Evolutionary conservation across 2,329 filamentous ascomycete genomes (phyloP).

Genomic region (Penicillium concentricum): DNA sequence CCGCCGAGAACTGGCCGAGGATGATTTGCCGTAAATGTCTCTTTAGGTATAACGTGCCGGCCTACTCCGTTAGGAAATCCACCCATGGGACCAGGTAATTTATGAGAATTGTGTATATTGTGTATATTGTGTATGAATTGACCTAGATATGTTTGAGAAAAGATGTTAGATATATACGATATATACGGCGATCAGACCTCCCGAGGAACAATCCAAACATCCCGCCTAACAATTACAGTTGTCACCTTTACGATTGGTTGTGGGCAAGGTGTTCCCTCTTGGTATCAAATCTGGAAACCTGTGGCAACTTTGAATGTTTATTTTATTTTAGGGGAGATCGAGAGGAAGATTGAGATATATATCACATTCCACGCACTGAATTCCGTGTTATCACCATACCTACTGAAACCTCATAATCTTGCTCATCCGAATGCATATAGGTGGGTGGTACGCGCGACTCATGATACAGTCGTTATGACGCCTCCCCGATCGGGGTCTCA

Average conservation of each 20-base stretch:
- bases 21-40: slow-evolving; percentile 22
- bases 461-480: slow-evolving; percentile 14
- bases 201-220: slow-evolving; percentile 4
- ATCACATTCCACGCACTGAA: slow-evolving; percentile 12
- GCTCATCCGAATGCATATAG: background rate
- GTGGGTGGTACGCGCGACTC: slow-evolving; percentile 11
- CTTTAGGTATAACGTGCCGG: slow-evolving; percentile 19
- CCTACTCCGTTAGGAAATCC: slow-evolving; percentile 1
- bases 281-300: background rate
- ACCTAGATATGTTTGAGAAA: no score
- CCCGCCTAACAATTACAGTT: background rate
- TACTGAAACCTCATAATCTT: background rate
- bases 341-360: background rate
- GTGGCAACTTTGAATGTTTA: background rate
- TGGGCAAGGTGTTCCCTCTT: background rate
- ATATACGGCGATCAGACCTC: slow-evolving; percentile 15
- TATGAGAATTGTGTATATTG: background rate
- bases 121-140: background rate
- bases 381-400: background rate
- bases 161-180: no score
- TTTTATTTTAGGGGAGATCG: background rate
- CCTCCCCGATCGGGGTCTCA: slow-evolving; percentile 9
- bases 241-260: background rate
- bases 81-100: background rate
- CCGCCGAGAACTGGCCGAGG: slow-evolving; percentile 22